Evolutionary conservation across 2,329 filamentous ascomycete genomes (phyloP), one percentile per base, ranked within the genome.

Genomic region (Pezicula rhizophila): DNA sequence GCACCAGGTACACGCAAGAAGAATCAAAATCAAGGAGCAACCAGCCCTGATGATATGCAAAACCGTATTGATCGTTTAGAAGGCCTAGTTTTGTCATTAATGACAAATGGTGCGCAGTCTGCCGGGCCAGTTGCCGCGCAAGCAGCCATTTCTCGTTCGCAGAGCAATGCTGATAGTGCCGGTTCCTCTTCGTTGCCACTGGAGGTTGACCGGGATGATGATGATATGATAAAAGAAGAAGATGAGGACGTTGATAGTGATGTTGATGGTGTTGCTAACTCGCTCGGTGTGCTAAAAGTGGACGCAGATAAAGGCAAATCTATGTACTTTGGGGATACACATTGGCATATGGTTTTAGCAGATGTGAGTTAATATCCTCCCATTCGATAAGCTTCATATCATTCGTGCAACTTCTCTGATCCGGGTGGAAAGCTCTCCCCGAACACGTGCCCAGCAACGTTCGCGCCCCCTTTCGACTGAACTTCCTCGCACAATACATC

Each of bases 51-150:
- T 76, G 92, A 96, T 69, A 96, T 97, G 92, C 92, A 97, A 72
- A 95, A 95, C 65, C 87, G 93, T 66, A 97, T 97, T 71, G 91
- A 97, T 73, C 82, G 92, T 60, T 77, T 97, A 57, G 92, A 97
- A 76, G 87, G 88, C 59, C 73, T 97, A 66, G 92, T 97, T 52
- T 71, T 97, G 56, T 95, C 89, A 25, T 70, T 97, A 64, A 96
- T 97, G 92, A 92, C 92, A 63, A 91, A 88, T 66, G 89, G 89
- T 71, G 78, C 76, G n/a, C 74, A 79, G 56, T 76, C 79, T 47
- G 74, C 77, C 42, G 79, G 80, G 15, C 79, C 80, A 43, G 80
- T 80, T n/a, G 73, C 78, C 50, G 78, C 79, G 31, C 60, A 56
- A 5, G 58, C 66, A 20, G 60, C 63, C 7, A 76, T 83, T 33